Conservation (phyloP, 2,329 filamentous ascomycete species). For the Colletotrichum tropicale region DNA sequence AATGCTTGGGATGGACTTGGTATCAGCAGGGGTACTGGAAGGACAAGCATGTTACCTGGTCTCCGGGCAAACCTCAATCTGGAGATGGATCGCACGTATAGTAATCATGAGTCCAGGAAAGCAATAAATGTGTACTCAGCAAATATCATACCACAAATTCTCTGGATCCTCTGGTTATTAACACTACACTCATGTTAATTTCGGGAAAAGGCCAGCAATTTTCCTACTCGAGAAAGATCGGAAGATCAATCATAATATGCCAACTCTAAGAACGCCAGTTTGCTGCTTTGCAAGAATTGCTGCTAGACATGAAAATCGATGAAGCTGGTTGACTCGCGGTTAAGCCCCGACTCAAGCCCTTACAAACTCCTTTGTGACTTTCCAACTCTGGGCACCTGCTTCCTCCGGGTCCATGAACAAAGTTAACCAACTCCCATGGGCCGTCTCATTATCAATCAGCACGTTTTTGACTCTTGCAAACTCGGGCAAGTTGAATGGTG, state of each 20-base stretch:
- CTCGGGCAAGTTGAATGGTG: constrained; percentile 33
- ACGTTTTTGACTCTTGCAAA: constrained; percentile 32
- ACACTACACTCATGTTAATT: background rate
- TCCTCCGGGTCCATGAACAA: constrained; percentile 30
- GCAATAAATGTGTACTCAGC: fast-evolving
- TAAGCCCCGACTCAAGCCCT: constrained; percentile 28
- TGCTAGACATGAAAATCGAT: background rate
- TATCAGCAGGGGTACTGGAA: background rate
- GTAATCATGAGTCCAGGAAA: background rate
- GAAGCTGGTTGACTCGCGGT: background rate
- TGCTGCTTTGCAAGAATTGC: background rate
- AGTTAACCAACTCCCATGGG: constrained; percentile 30
- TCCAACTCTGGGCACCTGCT: constrained; percentile 28
- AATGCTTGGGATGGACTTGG: background rate
- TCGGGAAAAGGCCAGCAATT: background rate
- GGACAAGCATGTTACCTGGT: background rate
- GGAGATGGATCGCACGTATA: background rate
- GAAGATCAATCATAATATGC: background rate
- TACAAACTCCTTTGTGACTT: constrained; percentile 28
- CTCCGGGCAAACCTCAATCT: background rate
- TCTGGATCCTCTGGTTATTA: background rate
- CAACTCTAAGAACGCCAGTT: background rate
- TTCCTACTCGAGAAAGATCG: background rate
- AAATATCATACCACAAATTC: background rate
- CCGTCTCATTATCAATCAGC: constrained; percentile 28